phyloP scores from a whole-genome alignment of 345 rosid species.

The Rhodamnia argentea region DNA sequence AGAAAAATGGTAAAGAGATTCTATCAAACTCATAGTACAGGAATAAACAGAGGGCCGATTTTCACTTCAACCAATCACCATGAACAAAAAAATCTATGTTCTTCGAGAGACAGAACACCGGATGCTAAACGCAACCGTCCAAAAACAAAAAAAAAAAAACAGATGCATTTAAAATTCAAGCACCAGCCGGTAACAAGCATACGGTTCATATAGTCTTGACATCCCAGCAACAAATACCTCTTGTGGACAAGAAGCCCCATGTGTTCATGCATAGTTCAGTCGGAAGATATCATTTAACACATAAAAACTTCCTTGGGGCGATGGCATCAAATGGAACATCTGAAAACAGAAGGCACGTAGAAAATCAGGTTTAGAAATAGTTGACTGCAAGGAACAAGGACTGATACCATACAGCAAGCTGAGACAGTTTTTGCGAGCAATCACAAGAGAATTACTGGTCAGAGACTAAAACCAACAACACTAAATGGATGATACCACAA shows the following conservation, averaged over 20 bases:
- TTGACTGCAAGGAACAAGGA: background rate
- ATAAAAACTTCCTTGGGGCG: slow-evolving; percentile 85
- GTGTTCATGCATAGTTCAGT: slow-evolving; percentile 80
- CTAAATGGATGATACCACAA: background rate
- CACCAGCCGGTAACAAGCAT: background rate
- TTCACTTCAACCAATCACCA: background rate
- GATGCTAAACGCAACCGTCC: background rate
- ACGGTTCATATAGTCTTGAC: background rate
- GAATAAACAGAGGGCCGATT: background rate
- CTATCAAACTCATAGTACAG: background rate
- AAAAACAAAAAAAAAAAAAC: background rate
- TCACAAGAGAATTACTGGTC: background rate
- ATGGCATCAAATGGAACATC: slow-evolving; percentile 99
- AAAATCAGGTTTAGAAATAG: background rate
- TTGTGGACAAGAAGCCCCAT: background rate
- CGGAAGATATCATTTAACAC: slow-evolving; percentile 94
- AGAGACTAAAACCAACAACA: background rate
- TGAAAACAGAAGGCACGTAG: slow-evolving; percentile 18
- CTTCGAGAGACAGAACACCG: background rate
- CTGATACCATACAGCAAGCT: background rate
- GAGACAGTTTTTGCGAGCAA: background rate
- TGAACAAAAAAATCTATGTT: background rate
- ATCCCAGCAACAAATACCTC: background rate
- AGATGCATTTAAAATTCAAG: background rate
- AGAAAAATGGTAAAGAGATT: background rate